Percentiles rank a stretch among this genome's conserved stretches.
Conservation (phyloP, 176 grass and related monocot genomes). For the Carex cristatella region DNA sequence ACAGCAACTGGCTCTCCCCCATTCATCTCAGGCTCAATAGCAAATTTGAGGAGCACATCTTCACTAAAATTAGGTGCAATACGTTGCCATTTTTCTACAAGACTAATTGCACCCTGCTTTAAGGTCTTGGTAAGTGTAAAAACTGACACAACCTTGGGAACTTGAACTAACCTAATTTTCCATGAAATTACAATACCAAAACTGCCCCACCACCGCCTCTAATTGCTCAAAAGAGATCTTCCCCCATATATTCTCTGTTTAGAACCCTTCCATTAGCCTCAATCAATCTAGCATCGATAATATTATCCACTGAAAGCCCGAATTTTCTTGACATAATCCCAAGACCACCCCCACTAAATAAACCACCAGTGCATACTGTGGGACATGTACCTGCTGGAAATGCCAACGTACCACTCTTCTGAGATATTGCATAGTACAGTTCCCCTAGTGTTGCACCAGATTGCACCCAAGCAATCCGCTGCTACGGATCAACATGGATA, state of each 20-base stretch:
- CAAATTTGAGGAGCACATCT: slow-evolving; percentile 24
- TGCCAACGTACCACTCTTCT: not conserved
- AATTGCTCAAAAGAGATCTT: slow-evolving; percentile 61
- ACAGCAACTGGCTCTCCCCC: not conserved
- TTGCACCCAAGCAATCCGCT: slow-evolving; percentile 29
- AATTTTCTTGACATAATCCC: slow-evolving; percentile 40
- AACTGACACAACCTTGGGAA: slow-evolving; percentile 35
- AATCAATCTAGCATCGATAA: slow-evolving; percentile 45
- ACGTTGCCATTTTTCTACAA: slow-evolving; percentile 48
- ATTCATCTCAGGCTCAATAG: not conserved
- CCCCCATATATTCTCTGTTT: slow-evolving; percentile 38
- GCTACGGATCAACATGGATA: slow-evolving; percentile 15
- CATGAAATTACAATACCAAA: slow-evolving; percentile 64
- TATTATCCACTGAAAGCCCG: slow-evolving; percentile 49
- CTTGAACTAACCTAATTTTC: slow-evolving; percentile 47
- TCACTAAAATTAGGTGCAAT: slow-evolving; percentile 54
- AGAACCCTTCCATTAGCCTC: slow-evolving; percentile 45
- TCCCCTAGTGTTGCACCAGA: slow-evolving; percentile 33
- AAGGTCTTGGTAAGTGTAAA: slow-evolving; percentile 24
- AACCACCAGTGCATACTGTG: slow-evolving; percentile 49
- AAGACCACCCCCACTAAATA: slow-evolving; percentile 49
- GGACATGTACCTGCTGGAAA: slow-evolving; percentile 53
- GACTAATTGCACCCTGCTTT: not conserved
- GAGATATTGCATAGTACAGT: slow-evolving; percentile 46
- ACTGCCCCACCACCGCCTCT: slow-evolving; percentile 61